Evolutionary conservation across 305 asterid species (phyloP), one percentile per base, ranked within the genome.

Genomic region (Galium porrigens): DNA sequence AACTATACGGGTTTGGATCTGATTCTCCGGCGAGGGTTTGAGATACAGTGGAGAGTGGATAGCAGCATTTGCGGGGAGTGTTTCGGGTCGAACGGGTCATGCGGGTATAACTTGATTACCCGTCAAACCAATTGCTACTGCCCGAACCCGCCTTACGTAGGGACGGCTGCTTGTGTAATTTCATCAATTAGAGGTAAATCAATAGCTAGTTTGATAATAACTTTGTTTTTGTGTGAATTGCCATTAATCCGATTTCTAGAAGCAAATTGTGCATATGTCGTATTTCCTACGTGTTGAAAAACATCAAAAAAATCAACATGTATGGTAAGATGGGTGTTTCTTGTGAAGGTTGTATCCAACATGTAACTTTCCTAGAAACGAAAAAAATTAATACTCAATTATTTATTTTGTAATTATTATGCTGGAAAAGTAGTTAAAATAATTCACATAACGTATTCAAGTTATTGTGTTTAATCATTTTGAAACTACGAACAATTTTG

Each of bases 91-190:
- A 68, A 61, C 9, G 96, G 96, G 2, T 79, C 79, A 44, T 86
- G 95, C 60, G 94, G 88, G 27, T 84, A 30, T 32, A 65, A 78
- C 72, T 52, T 52, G 32, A 70, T 7, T 39, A 58, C 68, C 0
- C 80, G 78, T 56, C 70, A 25, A 62, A 79, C 84, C 8, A 52
- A 65, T 56, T 88, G 96, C 68, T 78, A 76, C 60, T 88, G 96
- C 74, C 79, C 84, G 18, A 52, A 39, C 64, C 73, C 76, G 48
- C 85, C 88, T 0, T 77, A 64, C 64, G 18, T 75, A 18, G 63
- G 84, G 11, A 55, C 56, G 11, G 66, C 11, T 9, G 61, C 83
- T 54, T 88, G 95, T 69, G 54, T 51, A 46, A 71, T 80, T 22
- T 36, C 36, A 39, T 48, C 54, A 0, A 15, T 74, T 1, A 52